These are phyloP conservation scores for Aspergillus eucalypticola DNA, from an alignment of 2,329 filamentous ascomycete genomes.

Conservation along the genomic window DNA sequence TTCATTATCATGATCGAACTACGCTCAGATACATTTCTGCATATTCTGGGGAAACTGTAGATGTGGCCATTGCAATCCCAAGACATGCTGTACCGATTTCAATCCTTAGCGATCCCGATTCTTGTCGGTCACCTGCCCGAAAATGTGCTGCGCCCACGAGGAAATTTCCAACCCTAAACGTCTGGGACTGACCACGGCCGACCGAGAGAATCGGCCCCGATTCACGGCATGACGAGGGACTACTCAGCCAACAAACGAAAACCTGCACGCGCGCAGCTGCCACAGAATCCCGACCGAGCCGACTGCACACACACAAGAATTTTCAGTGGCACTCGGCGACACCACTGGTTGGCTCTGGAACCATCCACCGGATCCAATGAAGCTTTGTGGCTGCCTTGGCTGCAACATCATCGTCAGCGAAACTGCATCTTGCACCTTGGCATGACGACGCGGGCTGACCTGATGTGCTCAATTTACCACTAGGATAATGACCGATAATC, in stretches of 20 bases:
- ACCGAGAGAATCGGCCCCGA: slow-evolving; percentile 11
- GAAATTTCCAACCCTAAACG: neutral
- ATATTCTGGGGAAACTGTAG: neutral
- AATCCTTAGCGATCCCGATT: neutral
- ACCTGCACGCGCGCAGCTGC: neutral
- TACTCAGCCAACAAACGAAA: neutral
- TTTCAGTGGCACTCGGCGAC: slow-evolving; percentile 7
- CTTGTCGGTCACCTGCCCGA: neutral
- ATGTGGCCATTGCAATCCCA: neutral
- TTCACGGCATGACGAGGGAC: slow-evolving; percentile 3
- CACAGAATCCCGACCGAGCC: slow-evolving; percentile 16
- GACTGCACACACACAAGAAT: neutral
- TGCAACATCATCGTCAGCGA: neutral
- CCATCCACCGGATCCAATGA: slow-evolving; percentile 10
- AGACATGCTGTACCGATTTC: neutral
- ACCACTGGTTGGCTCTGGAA: slow-evolving; percentile 10
- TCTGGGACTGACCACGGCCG: neutral
- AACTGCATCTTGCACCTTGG: neutral
- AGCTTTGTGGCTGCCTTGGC: slow-evolving; percentile 15
- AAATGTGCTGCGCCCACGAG: neutral
- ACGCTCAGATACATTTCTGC: neutral
- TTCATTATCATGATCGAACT: neutral
- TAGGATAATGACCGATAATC: neutral
- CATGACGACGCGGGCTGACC: slow-evolving; percentile 2
- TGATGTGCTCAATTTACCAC: neutral